Evolutionary conservation across 2,329 filamentous ascomycete genomes (phyloP).

Genomic region (Penicillium aurantiogriseum): DNA sequence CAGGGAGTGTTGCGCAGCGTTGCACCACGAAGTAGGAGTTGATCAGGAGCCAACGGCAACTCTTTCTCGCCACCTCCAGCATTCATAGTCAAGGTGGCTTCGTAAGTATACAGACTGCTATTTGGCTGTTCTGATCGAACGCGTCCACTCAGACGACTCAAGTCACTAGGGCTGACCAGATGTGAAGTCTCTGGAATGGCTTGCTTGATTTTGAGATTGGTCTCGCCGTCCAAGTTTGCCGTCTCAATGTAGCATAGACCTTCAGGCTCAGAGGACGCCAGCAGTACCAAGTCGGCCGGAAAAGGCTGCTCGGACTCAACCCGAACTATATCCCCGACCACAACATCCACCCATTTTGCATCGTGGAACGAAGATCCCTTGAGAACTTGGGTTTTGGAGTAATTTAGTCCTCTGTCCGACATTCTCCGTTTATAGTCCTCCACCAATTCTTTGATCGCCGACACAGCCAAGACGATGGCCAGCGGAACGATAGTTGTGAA

Average conservation of each 20-base stretch:
- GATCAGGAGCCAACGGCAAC: constrained; percentile 82
- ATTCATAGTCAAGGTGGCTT: constrained; percentile 90
- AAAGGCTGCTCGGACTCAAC: constrained; percentile 95
- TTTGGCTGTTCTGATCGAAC: constrained; percentile 96
- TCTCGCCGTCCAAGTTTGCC: constrained; percentile 95
- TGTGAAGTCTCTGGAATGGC: constrained; percentile 87
- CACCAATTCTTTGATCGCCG: constrained; percentile 87
- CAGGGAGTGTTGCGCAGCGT: constrained; percentile 95
- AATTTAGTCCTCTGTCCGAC: constrained; percentile 83
- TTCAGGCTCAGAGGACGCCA: constrained; percentile 95
- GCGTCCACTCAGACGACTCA: constrained; percentile 80
- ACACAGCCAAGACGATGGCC: constrained; percentile 85
- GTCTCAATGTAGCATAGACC: constrained; percentile 98
- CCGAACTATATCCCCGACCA: constrained; percentile 86
- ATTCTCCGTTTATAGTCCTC: constrained; percentile 89
- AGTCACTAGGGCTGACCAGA: constrained; percentile 80
- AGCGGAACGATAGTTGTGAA: constrained; percentile 98
- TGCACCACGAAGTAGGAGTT: constrained; percentile 86
- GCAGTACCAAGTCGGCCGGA: constrained; percentile 84
- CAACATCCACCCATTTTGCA: constrained; percentile 89
- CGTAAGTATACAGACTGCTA: constrained; percentile 97
- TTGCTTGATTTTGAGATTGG: constrained; percentile 98
- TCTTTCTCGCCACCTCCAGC: constrained; percentile 91
- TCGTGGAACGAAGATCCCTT: constrained; percentile 81
- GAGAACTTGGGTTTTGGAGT: constrained; percentile 78